Percentiles rank a stretch among this genome's conserved stretches.
Conservation (phyloP, 2,329 filamentous ascomycete genomes). For the Monosporascus sp. region DNA sequence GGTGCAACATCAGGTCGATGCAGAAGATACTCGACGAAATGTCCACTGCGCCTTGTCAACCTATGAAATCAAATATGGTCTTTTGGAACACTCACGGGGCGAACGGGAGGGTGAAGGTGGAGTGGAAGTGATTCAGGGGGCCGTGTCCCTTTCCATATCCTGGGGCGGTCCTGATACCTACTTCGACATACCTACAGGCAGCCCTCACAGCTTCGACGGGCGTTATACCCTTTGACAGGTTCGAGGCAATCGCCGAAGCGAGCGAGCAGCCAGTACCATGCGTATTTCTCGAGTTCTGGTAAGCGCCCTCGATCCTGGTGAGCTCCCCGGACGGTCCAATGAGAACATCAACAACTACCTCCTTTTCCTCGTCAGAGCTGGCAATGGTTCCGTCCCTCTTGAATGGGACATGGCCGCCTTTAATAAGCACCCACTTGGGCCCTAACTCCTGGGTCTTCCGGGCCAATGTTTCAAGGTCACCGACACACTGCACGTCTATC, state of each 20-base stretch:
- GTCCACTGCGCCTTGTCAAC: conserved; percentile 45
- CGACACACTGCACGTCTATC: conserved; percentile 45
- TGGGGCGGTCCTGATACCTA: conserved; percentile 61
- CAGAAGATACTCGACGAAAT: conserved; percentile 79
- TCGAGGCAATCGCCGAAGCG: conserved; percentile 77
- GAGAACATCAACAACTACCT: conserved; percentile 72
- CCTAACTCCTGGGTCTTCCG: conserved; percentile 62
- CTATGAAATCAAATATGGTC: neutral
- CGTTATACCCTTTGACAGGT: conserved; percentile 55
- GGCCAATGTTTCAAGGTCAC: conserved; percentile 65
- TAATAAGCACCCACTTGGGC: conserved; percentile 75
- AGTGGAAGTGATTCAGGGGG: conserved; percentile 76
- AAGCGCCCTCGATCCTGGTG: conserved; percentile 63
- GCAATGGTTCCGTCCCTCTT: conserved; percentile 57
- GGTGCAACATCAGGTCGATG: conserved; percentile 66
- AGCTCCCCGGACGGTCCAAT: conserved; percentile 53
- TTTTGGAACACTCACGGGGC: conserved; percentile 43
- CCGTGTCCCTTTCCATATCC: conserved; percentile 62
- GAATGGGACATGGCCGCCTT: conserved; percentile 86
- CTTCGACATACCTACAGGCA: conserved; percentile 68
- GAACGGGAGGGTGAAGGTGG: conserved; percentile 62
- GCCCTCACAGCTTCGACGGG: conserved; percentile 57
- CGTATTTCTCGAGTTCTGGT: conserved; percentile 70
- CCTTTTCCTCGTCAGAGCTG: conserved; percentile 50
- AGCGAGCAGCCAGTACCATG: conserved; percentile 94